phyloP scores from a whole-genome alignment of 495 filamentous ascomycete genomes.

The Penicillium alfredii region DNA sequence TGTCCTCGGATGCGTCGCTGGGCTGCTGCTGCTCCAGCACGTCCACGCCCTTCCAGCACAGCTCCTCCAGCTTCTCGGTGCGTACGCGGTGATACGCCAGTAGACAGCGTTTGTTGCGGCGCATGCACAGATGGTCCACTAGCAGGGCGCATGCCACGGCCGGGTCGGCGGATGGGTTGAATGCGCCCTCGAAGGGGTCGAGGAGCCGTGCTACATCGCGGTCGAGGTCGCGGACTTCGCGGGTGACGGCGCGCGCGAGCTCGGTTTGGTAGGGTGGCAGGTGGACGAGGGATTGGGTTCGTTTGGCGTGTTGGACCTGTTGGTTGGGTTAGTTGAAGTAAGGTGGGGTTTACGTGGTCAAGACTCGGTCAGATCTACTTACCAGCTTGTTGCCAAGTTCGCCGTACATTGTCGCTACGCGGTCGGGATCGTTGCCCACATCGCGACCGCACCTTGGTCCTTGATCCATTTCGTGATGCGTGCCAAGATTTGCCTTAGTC shows the following conservation, averaged over 20 bases:
- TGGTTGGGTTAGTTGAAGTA: not conserved
- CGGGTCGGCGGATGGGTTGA: constrained; percentile 80
- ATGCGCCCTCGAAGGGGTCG: constrained; percentile 72
- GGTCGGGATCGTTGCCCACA: constrained; percentile 14
- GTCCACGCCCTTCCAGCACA: constrained; percentile 87
- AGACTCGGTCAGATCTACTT: constrained; percentile 14
- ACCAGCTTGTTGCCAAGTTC: constrained; percentile 84
- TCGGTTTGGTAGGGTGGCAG: constrained; percentile 93
- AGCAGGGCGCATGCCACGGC: constrained; percentile 81
- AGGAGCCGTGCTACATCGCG: constrained; percentile 78
- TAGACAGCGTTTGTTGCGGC: constrained; percentile 92
- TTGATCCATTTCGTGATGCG: constrained; percentile 19
- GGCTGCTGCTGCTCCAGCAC: constrained; percentile 57
- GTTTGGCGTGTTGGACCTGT: constrained; percentile 94
- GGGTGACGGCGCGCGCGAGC: constrained; percentile 76
- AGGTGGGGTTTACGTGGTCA: too few species aligned
- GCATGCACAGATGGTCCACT: constrained; percentile 91
- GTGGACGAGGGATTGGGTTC: constrained; percentile 80
- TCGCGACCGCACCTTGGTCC: constrained; percentile 15
- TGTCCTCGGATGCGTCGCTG: constrained; percentile 15
- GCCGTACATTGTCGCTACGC: constrained; percentile 67
- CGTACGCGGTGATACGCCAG: constrained; percentile 90
- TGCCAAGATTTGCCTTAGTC: constrained; percentile 26
- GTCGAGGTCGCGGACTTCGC: constrained; percentile 92
- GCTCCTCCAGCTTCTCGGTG: constrained; percentile 85